Evolutionary conservation across 2,329 filamentous ascomycete species (phyloP).

Genomic region (Coniella lustricola): DNA sequence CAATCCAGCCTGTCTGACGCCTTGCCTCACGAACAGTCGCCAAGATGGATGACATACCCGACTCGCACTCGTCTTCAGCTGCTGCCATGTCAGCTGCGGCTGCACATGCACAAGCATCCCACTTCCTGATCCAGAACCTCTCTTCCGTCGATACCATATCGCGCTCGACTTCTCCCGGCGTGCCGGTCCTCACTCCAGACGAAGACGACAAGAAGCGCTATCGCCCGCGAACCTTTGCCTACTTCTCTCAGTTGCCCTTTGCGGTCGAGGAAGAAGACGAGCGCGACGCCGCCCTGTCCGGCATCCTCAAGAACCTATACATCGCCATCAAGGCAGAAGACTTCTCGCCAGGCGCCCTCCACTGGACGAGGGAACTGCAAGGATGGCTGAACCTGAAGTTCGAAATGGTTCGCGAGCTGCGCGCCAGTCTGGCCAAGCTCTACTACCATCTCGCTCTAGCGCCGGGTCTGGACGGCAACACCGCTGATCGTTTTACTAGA

Average conservation of each 20-base stretch:
- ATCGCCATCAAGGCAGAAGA: slow-evolving; percentile 87
- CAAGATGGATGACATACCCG: slow-evolving; percentile 30
- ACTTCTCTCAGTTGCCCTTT: slow-evolving; percentile 87
- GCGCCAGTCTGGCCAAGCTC: slow-evolving; percentile 77
- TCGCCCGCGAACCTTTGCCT: slow-evolving; percentile 86
- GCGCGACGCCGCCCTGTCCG: slow-evolving; percentile 70
- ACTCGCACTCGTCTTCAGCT: slow-evolving; percentile 18
- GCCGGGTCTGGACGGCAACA: slow-evolving; percentile 74
- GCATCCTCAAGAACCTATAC: slow-evolving; percentile 90
- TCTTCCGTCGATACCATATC: slow-evolving; percentile 63
- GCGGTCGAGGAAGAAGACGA: slow-evolving; percentile 72
- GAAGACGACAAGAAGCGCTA: slow-evolving; percentile 57
- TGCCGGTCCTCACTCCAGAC: slow-evolving; percentile 40
- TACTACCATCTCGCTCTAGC: slow-evolving; percentile 93
- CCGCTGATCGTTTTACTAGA: slow-evolving; percentile 85
- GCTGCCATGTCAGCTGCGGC: slow-evolving; percentile 30
- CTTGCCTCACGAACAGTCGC: background rate
- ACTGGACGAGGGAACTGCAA: slow-evolving; percentile 95
- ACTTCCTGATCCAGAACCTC: slow-evolving; percentile 33
- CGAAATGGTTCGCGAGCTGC: slow-evolving; percentile 78
- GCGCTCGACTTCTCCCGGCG: slow-evolving; percentile 76
- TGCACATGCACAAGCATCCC: slow-evolving; percentile 27
- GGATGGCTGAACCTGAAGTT: slow-evolving; percentile 97
- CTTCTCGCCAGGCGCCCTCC: slow-evolving; percentile 85
- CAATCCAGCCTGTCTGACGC: background rate